Evolutionary conservation across 2,329 filamentous ascomycete genomes (phyloP), one percentile per base, ranked within the genome.

Genomic region (Colletotrichum shisoi): DNA sequence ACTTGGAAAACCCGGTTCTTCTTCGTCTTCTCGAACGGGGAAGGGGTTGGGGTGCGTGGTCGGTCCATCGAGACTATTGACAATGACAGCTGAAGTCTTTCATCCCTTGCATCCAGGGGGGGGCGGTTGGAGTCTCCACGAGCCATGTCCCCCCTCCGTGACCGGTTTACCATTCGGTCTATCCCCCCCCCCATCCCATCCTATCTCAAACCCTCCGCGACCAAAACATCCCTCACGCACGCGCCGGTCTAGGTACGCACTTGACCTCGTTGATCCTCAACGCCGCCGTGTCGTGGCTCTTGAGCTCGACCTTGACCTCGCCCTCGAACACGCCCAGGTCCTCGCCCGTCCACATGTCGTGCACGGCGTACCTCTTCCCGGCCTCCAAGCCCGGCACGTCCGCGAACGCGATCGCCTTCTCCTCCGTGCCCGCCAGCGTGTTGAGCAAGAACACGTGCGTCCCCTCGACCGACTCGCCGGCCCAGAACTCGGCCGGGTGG

Each of bases 371-470:
- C 8, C 70, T 71, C 31, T 68, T 72, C 2, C 67, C 65, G 0
- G 61, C 63, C 15, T 69, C 56, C 12, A 84, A 73, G 2, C 77
- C 76, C 0, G 82, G 82, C 6, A 85, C 75, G 71, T 85, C 82
- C 3, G 52, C 69, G 70, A 80, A 84, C 1, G 72, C 71, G 3
- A 78, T 77, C 21, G 73, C 75, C 73, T 80, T 82, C 27, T 69
- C 74, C 27, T 71, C 71, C 3, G 71, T 74, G 2, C 71, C 62
- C 0, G 75, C 70, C 19, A 77, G 59, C 2, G 80, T 79, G 71
- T 85, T 85, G n/a, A 85, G 71, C 69, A 83, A 74, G 37, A 84
- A 76, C 17, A 84, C 78, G 45, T 84, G 76, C n/a, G 78, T 79
- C 1, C 82, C 83, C 19, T 76, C 71, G 8, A 73, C 73, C 3